Percentiles rank a stretch among this genome's conserved stretches.
phyloP scores from a whole-genome alignment of 2,329 filamentous ascomycete genomes.

The Fusarium verrucosum region DNA sequence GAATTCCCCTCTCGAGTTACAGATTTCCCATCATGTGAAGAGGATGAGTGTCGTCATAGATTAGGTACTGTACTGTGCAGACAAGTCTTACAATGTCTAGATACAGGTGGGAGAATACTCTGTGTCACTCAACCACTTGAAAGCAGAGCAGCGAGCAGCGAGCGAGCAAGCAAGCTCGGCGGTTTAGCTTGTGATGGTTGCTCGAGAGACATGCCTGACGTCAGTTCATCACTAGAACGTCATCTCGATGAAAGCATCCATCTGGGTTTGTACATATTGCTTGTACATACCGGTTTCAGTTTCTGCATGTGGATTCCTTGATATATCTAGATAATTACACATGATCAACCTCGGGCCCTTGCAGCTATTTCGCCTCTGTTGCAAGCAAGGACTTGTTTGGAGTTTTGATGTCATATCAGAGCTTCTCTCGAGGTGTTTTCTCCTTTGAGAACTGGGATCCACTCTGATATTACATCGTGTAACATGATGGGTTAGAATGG shows the following conservation, averaged over 20 bases:
- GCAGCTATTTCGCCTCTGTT: constrained; percentile 7
- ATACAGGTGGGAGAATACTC: background rate
- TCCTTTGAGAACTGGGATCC: constrained; percentile 1
- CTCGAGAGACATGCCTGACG: constrained; percentile 23
- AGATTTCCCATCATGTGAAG: constrained; percentile 34
- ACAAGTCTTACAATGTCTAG: constrained; percentile 8
- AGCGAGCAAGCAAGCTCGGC: constrained; percentile 1
- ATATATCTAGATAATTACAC: background rate
- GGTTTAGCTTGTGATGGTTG: constrained; percentile 29
- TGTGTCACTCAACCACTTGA: constrained; percentile 12
- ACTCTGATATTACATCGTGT: constrained; percentile 1
- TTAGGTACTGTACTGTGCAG: constrained; percentile 7
- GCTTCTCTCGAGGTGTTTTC: background rate
- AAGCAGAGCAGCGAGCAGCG: too few relatives aligned
- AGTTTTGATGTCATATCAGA: constrained; percentile 4
- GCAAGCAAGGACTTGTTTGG: background rate
- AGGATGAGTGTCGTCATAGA: constrained; percentile 36
- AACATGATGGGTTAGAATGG: background rate
- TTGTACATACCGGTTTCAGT: background rate
- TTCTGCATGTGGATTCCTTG: background rate
- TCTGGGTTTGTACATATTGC: too few relatives aligned
- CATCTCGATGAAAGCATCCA: constrained; percentile 21
- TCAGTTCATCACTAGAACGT: constrained; percentile 33
- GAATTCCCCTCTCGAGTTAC: constrained; percentile 1
- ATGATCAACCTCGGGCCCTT: constrained; percentile 8